phyloP scores from a whole-genome alignment of 257 asterid genomes.

The Rhazya stricta region DNA sequence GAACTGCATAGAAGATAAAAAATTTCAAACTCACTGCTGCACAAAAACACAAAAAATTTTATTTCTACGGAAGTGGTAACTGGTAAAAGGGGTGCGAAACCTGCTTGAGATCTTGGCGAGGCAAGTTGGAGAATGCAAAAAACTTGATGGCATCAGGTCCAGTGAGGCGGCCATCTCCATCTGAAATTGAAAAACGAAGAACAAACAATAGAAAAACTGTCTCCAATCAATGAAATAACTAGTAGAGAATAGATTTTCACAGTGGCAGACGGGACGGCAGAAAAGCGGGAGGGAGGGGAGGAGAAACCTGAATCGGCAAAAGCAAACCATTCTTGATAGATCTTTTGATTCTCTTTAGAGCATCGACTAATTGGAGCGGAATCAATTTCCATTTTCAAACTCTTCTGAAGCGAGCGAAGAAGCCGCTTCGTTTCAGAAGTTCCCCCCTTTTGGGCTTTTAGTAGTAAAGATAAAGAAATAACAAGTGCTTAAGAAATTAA shows the following conservation, averaged over 20 bases:
- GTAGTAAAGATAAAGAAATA: neutral
- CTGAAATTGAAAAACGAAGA: constrained; percentile 27
- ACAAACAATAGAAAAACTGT: neutral
- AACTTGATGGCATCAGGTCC: constrained; percentile 89
- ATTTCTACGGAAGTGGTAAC: neutral
- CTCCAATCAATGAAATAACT: neutral
- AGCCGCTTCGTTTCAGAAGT: constrained; percentile 14
- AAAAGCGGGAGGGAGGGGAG: neutral
- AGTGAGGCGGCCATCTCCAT: constrained; percentile 85
- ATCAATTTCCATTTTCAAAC: constrained; percentile 65
- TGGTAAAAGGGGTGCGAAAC: constrained; percentile 17
- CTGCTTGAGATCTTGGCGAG: constrained; percentile 94
- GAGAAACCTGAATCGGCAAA: constrained; percentile 73
- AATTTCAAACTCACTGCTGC: neutral
- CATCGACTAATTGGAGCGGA: constrained; percentile 72
- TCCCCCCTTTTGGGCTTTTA: constrained; percentile 8
- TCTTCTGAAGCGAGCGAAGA: neutral
- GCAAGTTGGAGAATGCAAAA: constrained; percentile 68
- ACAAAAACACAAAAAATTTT: neutral
- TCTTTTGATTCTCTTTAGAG: constrained; percentile 74
- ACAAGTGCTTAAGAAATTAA: neutral
- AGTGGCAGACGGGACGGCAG: neutral
- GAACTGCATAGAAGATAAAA: neutral
- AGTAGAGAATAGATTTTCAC: neutral
- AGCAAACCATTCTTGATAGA: constrained; percentile 75